phyloP scores from a whole-genome alignment of 805 yeast species.

The Sugiyamaella qingdaonensis region DNA sequence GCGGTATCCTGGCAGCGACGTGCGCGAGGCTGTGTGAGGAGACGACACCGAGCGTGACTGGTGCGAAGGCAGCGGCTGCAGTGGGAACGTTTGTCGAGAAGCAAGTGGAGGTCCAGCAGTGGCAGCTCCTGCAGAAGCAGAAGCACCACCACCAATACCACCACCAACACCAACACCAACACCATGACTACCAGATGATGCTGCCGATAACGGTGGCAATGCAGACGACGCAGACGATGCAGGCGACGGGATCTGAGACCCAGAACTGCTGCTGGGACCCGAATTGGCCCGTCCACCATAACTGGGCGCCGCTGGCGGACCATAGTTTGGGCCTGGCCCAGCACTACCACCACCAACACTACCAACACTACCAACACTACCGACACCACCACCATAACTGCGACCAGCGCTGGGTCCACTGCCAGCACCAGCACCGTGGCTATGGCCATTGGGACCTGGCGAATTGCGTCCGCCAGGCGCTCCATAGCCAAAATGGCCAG shows the following conservation, averaged over 20 bases:
- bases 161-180: not conserved
- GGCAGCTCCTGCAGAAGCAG: not conserved
- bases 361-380: not conserved
- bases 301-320: not conserved
- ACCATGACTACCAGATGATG: not conserved
- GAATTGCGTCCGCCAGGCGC: not conserved
- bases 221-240: not conserved
- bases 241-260: too few species aligned
- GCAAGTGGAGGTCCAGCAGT: not conserved
- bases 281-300: not conserved
- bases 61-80: not conserved
- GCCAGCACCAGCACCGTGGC: too few species aligned
- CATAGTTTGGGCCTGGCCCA: not conserved
- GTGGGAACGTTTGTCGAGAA: not conserved
- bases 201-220: not conserved
- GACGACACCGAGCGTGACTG: not conserved
- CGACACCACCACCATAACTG: not conserved
- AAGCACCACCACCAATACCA: not conserved
- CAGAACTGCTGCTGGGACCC: not conserved
- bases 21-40: not conserved
- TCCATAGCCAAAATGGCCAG: not conserved
- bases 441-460: not conserved
- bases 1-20: constrained; percentile 1
- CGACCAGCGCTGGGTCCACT: not conserved
- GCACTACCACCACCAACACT: not conserved